These are phyloP conservation scores for Auriscalpium vulgare DNA, from an alignment of 768 basidiomycete genomes.

Conservation along the genomic window DNA sequence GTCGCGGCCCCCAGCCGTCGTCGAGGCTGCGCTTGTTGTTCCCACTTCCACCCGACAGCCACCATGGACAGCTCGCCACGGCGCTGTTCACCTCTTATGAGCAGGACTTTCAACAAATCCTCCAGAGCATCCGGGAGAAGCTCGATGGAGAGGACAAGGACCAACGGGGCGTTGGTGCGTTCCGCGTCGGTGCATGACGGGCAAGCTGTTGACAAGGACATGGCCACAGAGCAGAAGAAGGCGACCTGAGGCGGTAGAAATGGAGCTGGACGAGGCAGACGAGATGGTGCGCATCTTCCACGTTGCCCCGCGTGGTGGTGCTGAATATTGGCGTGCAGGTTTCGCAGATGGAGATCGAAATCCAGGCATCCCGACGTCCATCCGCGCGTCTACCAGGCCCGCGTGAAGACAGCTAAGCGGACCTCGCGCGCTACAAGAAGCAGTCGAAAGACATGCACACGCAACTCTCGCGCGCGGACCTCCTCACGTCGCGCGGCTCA, in stretches of 20 bases:
- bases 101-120: conserved; percentile 81
- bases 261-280: conserved; percentile 96
- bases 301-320: neutral
- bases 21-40: too few species aligned
- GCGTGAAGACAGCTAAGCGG: conserved; percentile 70
- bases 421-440: conserved; percentile 75
- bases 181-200: neutral
- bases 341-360: conserved; percentile 99
- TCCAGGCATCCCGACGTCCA: conserved; percentile 85
- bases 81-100: conserved; percentile 89
- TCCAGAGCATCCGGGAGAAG: conserved; percentile 67
- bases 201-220: neutral
- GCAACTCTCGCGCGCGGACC: conserved; percentile 64
- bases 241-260: conserved; percentile 80
- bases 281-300: conserved; percentile 64
- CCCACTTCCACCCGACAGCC: too few species aligned
- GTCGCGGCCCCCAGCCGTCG: too few species aligned
- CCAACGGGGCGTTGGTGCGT: conserved; percentile 56
- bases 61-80: conserved; percentile 80
- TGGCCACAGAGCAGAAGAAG: conserved; percentile 65
- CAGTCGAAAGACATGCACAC: conserved; percentile 65
- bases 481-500: conserved; percentile 37
- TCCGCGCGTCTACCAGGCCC: conserved; percentile 67
- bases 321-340: conserved; percentile 41
- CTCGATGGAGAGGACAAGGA: conserved; percentile 64